Evolutionary conservation across 2,329 filamentous ascomycete species (phyloP).

Genomic region (Grosmannia serpens): DNA sequence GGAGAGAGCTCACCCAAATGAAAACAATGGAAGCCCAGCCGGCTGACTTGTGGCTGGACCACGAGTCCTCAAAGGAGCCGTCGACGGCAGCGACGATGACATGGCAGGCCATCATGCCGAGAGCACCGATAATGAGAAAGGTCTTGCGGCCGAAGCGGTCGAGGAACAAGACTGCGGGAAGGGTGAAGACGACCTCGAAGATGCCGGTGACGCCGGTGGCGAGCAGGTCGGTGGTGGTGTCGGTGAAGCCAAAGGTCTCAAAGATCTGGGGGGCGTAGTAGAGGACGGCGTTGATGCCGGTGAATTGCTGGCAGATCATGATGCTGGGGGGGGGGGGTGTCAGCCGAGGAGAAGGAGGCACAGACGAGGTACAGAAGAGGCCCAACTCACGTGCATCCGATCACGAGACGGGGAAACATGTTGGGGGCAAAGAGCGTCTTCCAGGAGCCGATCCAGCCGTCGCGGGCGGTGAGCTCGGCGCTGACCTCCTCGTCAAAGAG

Average conservation of each 20-base stretch:
- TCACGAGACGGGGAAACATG: background rate
- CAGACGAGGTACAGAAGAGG: no score
- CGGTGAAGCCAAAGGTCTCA: slow-evolving; percentile 43
- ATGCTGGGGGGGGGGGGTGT: background rate
- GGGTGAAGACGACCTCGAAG: slow-evolving; percentile 7
- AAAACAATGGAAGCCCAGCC: slow-evolving; percentile 8
- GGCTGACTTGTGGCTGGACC: slow-evolving; percentile 2
- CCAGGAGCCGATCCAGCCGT: background rate
- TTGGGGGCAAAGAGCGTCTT: background rate
- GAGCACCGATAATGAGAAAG: slow-evolving; percentile 14
- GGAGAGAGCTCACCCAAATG: background rate
- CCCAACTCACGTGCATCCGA: background rate
- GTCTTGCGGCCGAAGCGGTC: slow-evolving; percentile 15
- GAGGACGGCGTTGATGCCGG: slow-evolving; percentile 56
- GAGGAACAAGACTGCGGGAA: slow-evolving; percentile 63
- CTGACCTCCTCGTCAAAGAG: background rate
- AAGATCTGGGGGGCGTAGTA: slow-evolving; percentile 54
- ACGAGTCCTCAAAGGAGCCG: slow-evolving; percentile 28
- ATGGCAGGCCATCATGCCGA: slow-evolving; percentile 65
- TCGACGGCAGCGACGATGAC: slow-evolving; percentile 73
- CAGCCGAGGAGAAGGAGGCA: no score
- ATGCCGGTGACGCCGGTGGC: slow-evolving; percentile 42
- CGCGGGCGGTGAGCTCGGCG: background rate
- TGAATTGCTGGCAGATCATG: slow-evolving; percentile 32
- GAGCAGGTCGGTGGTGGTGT: slow-evolving; percentile 44